Base-by-base conservation (phyloP, 2,329 filamentous ascomycete species). In the Chaetoscypha palmicola region DNA sequence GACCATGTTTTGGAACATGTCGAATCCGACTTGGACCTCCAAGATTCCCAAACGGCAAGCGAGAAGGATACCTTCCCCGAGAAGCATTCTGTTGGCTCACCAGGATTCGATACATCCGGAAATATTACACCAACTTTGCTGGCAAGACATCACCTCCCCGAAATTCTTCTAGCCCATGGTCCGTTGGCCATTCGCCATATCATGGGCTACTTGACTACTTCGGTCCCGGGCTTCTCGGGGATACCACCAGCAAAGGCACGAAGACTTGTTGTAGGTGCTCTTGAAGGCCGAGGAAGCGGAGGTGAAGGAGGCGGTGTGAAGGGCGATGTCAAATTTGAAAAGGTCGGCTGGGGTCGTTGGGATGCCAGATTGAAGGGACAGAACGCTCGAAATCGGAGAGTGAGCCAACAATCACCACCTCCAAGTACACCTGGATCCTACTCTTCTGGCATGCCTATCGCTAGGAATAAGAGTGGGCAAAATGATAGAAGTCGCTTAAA, bases 301-400 rank as follows among this genome's bases (percentile, higher is more conserved):
- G 66, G 67, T 43, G 74, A 79, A 52, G 73, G 74, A 47, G 78
- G 79, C 49, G 76, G 77, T 45, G 62, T 76, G 49, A 72, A 81
- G 50, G 81, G 82, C 53, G 81, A 87, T 55, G 82, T 92, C 58
- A 75, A 83, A 61, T 97, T 94, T 62, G 86, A 94, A 65, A 97
- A 97, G 72, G 88, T 96, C 47, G 91, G 91, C 60, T 97, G 91
- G 91, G 92, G 92, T 47, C 81, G 89, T 54, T 98, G 91, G 91
- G 86, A 94, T 65, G 92, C 90, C 49, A 81, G 81, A 61, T 74
- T 79, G 62, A 79, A 79, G 57, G 86, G 82, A 43, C 77, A 86
- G 49, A 68, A 74, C 33, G 57, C 68, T 49, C 69, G 72, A 51
- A 62, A 69, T 41, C 47, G 53, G 48, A 56, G 57, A 45, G 45